Percentiles rank a stretch among this genome's conserved stretches.
These are phyloP conservation scores for Alternaria sp. DNA, from an alignment of 2,329 filamentous ascomycete species.

Conservation along the genomic window DNA sequence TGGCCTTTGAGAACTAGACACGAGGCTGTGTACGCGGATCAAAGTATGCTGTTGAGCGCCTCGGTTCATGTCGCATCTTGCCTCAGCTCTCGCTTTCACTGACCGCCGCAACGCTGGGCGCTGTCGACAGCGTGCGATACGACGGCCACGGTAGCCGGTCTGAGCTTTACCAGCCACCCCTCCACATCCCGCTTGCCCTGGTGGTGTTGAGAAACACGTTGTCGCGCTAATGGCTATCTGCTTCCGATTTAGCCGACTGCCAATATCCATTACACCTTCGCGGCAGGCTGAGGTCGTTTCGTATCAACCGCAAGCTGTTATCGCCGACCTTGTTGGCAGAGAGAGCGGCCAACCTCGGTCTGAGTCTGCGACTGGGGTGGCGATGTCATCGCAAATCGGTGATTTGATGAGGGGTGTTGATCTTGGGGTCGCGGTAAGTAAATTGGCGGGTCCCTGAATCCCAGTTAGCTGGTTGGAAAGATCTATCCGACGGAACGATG, in stretches of 20 bases:
- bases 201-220: background rate
- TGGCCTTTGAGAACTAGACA: background rate
- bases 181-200: background rate
- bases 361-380: background rate
- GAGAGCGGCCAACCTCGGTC: background rate
- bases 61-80: background rate
- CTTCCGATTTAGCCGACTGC: background rate
- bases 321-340: background rate
- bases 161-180: background rate
- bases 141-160: background rate
- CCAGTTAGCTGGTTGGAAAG: slow-evolving; percentile 6
- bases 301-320: background rate
- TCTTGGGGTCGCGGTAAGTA: background rate
- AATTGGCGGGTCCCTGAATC: background rate
- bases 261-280: background rate
- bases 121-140: background rate
- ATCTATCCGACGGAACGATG: slow-evolving; percentile 7
- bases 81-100: background rate
- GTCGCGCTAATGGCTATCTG: background rate
- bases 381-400: background rate
- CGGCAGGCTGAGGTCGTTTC: background rate
- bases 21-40: background rate
- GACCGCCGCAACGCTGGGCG: background rate
- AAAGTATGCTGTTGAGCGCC: background rate
- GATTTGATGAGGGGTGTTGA: background rate